These are phyloP conservation scores for Neurospora intermedia DNA, from an alignment of 495 filamentous ascomycete species.

Conservation along the genomic window DNA sequence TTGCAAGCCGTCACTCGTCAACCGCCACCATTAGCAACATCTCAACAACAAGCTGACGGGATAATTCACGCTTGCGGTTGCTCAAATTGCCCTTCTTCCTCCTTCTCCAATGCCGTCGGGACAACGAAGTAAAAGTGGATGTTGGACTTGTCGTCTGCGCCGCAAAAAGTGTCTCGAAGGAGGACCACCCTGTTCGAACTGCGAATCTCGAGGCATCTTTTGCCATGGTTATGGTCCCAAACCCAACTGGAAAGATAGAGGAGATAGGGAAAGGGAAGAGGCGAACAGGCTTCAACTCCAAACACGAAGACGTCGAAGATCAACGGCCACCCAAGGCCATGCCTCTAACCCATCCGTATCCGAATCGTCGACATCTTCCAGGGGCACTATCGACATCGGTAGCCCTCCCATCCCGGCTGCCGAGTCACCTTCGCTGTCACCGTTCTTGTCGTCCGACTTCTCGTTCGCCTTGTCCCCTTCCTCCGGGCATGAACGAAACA, in stretches of 20 bases:
- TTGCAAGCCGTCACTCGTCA: background rate
- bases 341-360: background rate
- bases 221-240: constrained; percentile 24
- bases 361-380: background rate
- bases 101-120: background rate
- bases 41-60: background rate
- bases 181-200: constrained; percentile 21
- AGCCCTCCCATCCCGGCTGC: background rate
- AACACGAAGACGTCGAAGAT: constrained; percentile 1
- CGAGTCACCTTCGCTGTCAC: background rate
- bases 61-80: background rate
- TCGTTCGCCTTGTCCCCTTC: background rate
- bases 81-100: background rate
- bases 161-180: constrained; percentile 33
- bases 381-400: background rate
- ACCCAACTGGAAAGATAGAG: constrained; percentile 27
- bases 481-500: background rate
- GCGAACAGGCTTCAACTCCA: constrained; percentile 1
- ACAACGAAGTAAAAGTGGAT: constrained; percentile 15
- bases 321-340: background rate
- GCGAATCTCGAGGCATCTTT: constrained; percentile 20
- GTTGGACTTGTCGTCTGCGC: constrained; percentile 33
- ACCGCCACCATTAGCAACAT: background rate
- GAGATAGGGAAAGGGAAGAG: constrained; percentile 18
- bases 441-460: background rate